These are phyloP conservation scores for Populus hybrid DNA, from an alignment of 441 rosid species.

Conservation along the genomic window DNA sequence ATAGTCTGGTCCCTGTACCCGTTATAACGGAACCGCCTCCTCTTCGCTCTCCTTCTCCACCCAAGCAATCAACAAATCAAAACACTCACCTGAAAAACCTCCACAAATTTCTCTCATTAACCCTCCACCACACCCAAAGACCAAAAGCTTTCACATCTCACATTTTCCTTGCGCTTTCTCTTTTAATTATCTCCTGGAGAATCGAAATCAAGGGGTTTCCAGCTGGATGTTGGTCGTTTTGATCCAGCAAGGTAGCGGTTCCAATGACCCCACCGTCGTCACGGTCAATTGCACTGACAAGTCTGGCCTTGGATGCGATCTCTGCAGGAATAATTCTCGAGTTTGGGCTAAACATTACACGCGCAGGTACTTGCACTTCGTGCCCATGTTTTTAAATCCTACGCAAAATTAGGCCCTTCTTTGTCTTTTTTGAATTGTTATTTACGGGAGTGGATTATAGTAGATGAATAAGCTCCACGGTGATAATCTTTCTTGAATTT, in stretches of 20 bases:
- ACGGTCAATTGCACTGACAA: constrained; percentile 81
- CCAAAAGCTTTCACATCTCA: neutral
- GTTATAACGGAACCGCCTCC: neutral
- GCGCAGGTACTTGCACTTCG: constrained; percentile 45
- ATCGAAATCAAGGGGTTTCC: constrained; percentile 34
- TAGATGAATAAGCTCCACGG: neutral
- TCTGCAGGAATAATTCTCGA: constrained; percentile 71
- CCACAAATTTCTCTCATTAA: neutral
- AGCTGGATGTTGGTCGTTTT: constrained; percentile 44
- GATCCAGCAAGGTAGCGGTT: constrained; percentile 45
- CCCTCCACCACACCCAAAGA: neutral
- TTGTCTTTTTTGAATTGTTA: neutral
- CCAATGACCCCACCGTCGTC: constrained; percentile 55
- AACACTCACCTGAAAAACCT: neutral
- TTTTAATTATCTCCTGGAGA: neutral
- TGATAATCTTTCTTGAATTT: neutral
- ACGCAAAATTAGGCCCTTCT: neutral
- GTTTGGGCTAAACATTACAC: constrained; percentile 66
- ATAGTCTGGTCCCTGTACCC: neutral
- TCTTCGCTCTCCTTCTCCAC: neutral
- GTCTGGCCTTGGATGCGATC: constrained; percentile 72
- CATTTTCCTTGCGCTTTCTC: neutral
- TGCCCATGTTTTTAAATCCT: neutral
- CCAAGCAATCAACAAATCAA: neutral
- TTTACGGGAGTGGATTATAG: neutral